Conservation (phyloP, 306 rosid species). For the Canavalia ensiformis region DNA sequence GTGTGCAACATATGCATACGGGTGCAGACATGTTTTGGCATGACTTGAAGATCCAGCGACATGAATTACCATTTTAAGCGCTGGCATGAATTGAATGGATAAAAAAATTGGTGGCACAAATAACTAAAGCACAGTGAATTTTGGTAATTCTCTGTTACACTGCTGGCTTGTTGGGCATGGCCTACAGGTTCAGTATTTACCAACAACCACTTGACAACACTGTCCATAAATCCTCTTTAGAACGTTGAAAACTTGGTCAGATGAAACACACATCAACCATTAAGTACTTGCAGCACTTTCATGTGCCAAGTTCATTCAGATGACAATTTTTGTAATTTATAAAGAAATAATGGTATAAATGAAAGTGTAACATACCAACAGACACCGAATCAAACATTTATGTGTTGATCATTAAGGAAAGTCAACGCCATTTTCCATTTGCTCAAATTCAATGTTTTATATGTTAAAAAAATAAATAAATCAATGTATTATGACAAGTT, state of each 20-base stretch:
- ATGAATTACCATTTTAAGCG: conserved; percentile 46
- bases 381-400: conserved; percentile 1
- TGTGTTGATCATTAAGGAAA: neutral
- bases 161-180: conserved; percentile 60
- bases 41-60: conserved; percentile 56
- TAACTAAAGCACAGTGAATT: conserved; percentile 43
- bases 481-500: neutral
- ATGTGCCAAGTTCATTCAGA: conserved; percentile 34
- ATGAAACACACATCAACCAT: conserved; percentile 55
- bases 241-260: conserved; percentile 35
- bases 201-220: conserved; percentile 41
- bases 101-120: conserved; percentile 26
- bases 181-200: conserved; percentile 47
- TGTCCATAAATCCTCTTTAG: conserved; percentile 41
- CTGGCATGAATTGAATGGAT: conserved; percentile 40
- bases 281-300: conserved; percentile 37
- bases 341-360: neutral
- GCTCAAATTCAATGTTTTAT: neutral
- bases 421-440: neutral
- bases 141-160: conserved; percentile 43
- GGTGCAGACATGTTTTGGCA: conserved; percentile 51
- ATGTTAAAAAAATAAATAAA: too few species aligned
- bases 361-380: neutral
- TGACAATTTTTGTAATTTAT: neutral
- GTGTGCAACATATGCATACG: conserved; percentile 25